Base-by-base conservation (phyloP, 1,284 basidiomycete species). In the Malassezia pachydermatis region DNA sequence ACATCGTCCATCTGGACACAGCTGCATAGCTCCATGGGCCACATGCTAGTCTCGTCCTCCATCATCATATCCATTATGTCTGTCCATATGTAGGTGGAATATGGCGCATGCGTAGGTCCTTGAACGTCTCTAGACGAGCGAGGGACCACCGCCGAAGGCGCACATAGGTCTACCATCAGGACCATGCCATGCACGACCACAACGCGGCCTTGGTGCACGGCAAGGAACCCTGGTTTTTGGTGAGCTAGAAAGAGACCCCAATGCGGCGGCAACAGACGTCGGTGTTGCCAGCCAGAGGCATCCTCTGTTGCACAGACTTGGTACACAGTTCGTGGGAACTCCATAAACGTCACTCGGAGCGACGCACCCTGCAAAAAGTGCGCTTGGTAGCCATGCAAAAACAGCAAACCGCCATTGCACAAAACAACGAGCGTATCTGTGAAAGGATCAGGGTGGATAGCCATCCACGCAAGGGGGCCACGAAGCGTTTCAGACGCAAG, bases 391-490 rank as follows among this genome's bases (percentile, higher is more conserved):
- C 60, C 52, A n/a, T 51, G 41, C 13, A 67, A 24, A 7, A 67
- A 45, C 32, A 67, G 30, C 27, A 67, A 35, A 4, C 57, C 58
- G 1, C 54, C 57, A 22, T 67, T 51, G 14, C 60, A 60, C 10
- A 61, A 51, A 11, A 61, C 45, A 10, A 67, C 52, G 6, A 67
- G 54, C 20, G 64, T 67, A 17, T 55, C 55, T 13, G 59, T 63
- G 45, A 48, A 54, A 38, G 38, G 38, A 35, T 67, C 64, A 5
- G 57, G 53, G 34, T 67, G 64, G 25, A 67, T 53, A 1, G 63
- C 64, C 4, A 48, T 48, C 64, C 64, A 67, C 20, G 7, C 23
- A 11, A 11, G 25, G 2, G 39, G 9, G n/a, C 17, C 7, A 13
- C 5, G 23, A 8, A 41, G 23, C n/a, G n/a, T n/a, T n/a, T n/a